Base-by-base conservation (phyloP, 2,329 filamentous ascomycete genomes). In the Capronia coronata region DNA sequence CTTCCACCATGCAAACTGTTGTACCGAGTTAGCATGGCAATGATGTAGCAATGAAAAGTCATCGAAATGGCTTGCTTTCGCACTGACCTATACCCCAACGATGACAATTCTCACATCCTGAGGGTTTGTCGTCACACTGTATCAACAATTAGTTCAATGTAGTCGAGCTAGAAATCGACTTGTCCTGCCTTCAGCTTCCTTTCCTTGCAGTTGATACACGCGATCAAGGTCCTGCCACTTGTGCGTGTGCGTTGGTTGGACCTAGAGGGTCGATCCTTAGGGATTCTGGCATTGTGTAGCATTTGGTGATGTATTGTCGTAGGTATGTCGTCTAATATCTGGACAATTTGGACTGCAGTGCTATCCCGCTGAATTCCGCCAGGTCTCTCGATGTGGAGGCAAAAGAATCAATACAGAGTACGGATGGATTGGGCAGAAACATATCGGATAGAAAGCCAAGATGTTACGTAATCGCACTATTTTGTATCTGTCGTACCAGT, bases 1-100 rank as follows among this genome's bases (percentile, higher is more conserved):
- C 62, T 45, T 64, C 62, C 1, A 47, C 43, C 35, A 51, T 35
- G 27, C 49, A 51, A 10, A 19, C 49, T 51, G 37, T 13, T 13
- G 22, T 19, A 22, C 19, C 22, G 8, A 7, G n/a, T 42, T 16
- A 42, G 39, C 30, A 10, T 14, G 6, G 13, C 13, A 35, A 18
- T 8, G 27, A 30, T 30, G n/a, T 30, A 8, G 27, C 8, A n/a
- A 30, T n/a, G n/a, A 30, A n/a, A 30, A 30, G 8, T 30, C n/a
- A 18, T 5, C 16, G 13, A 35, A 35, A 40, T 5, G n/a, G 22
- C 19, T n/a, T 3, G 8, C n/a, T 2, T 21, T 14, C 10, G 39
- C 39, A 43, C 41, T 43, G 11, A 43, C 41, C 27, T 43, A 19
- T 13, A 30, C 41, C 25, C 6, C 11, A 43, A 14, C 41, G 41